Evolutionary conservation across 2,329 filamentous ascomycete genomes (phyloP), one percentile per base, ranked within the genome.

Genomic region (Elsinoe fawcettii): DNA sequence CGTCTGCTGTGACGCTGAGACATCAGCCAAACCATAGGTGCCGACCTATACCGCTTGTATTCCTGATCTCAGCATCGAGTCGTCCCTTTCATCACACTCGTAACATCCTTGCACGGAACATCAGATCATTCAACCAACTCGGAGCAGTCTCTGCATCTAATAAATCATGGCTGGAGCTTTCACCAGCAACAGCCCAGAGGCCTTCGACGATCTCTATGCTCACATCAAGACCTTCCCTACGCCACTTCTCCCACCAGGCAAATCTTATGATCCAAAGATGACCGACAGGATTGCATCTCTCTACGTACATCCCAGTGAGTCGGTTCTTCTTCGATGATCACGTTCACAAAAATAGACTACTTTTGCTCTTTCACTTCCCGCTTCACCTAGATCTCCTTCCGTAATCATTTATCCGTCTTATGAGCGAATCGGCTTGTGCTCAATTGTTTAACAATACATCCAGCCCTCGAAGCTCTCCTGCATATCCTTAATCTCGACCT

Each of bases 401-500:
- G n/a, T n/a, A n/a, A n/a, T n/a, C n/a, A n/a, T n/a, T n/a, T n/a
- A n/a, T n/a, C n/a, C n/a, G n/a, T n/a, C n/a, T n/a, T n/a, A n/a
- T n/a, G n/a, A n/a, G n/a, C n/a, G n/a, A n/a, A n/a, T n/a, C n/a
- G n/a, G 5, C 9, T 30, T 30, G 9, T 30, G 27, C 27, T 30
- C 27, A 5, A 30, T 66, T 75, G 4, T 63, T 63, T 7, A 62
- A 76, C 1, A 76, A 80, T 60, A 76, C 20, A 11, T 25, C 27
- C 30, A 53, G 71, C 73, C 12, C 66, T 80, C 36, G 78, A 80
- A 70, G 69, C 75, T 8, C 66, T 74, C 0, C 69, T 80, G 3
- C 78, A 80, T 64, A 70, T 80, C 55, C 67, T 79, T 27, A 80
- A 80, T 63, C 66, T 68, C 60, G 77, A 80, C 63, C 67, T 80